phyloP scores from a whole-genome alignment of 176 grass and related monocot species.

The Lolium multiflorum region DNA sequence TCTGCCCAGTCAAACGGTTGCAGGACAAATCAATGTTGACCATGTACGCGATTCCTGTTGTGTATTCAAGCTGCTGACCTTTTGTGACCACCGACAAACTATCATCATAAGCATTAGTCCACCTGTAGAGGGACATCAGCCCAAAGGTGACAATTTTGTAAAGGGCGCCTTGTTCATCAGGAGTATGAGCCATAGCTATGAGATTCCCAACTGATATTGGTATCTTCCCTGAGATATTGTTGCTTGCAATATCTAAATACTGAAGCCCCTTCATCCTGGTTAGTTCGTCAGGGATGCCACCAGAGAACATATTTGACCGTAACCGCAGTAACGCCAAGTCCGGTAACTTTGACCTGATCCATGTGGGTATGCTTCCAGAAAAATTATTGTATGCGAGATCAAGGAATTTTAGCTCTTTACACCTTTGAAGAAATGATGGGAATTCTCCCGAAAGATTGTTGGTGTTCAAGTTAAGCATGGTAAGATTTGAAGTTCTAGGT shows the following conservation, averaged over 20 bases:
- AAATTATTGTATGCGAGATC: neutral
- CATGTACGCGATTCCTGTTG: neutral
- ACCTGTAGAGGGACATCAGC: rapidly evolving
- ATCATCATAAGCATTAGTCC: neutral
- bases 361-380: neutral
- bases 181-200: neutral
- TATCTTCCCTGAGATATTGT: slow-evolving; percentile 18
- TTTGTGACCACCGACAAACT: neutral
- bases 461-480: neutral
- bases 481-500: neutral
- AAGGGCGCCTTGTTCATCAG: neutral
- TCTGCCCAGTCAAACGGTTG: slow-evolving; percentile 3
- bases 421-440: neutral
- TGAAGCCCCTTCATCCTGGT: slow-evolving; percentile 20
- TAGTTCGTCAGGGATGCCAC: neutral
- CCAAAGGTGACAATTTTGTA: neutral
- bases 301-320: slow-evolving; percentile 27
- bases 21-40: slow-evolving; percentile 36
- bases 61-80: neutral
- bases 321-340: slow-evolving; percentile 1
- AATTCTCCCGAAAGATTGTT: neutral
- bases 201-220: slow-evolving; percentile 11
- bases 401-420: neutral
- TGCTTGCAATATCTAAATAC: slow-evolving; percentile 23
- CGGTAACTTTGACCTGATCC: neutral